Conservation (phyloP, 2,329 filamentous ascomycete genomes). For the Microsporum ferrugineum region DNA sequence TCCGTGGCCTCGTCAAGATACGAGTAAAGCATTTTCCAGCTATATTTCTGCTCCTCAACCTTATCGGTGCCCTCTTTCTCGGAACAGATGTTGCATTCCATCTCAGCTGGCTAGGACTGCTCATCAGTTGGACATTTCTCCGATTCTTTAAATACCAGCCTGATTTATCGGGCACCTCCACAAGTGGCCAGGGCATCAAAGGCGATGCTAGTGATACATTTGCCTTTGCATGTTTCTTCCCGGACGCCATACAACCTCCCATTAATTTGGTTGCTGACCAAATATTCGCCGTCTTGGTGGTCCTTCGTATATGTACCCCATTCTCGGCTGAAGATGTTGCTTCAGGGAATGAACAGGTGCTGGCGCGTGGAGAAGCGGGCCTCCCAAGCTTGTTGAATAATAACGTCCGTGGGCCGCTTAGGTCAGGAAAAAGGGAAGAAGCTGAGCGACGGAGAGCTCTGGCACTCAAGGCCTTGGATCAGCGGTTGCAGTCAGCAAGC, state of each 20-base stretch:
- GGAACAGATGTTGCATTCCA: slow-evolving; percentile 67
- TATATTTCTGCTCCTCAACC: slow-evolving; percentile 61
- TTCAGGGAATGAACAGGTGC: slow-evolving; percentile 59
- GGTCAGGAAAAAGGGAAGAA: slow-evolving; percentile 66
- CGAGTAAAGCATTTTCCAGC: slow-evolving; percentile 72
- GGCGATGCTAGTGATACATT: slow-evolving; percentile 96
- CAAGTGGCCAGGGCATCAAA: slow-evolving; percentile 49
- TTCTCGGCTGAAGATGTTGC: slow-evolving; percentile 74
- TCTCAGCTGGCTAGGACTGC: slow-evolving; percentile 67
- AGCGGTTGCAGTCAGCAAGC: slow-evolving; percentile 77
- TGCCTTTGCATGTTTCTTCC: slow-evolving; percentile 91
- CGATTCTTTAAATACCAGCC: slow-evolving; percentile 73
- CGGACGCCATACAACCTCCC: slow-evolving; percentile 65
- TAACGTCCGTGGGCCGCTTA: slow-evolving; percentile 30
- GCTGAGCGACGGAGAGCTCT: slow-evolving; percentile 81
- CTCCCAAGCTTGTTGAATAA: slow-evolving; percentile 49
- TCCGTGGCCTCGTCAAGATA: slow-evolving; percentile 77
- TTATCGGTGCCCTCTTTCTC: slow-evolving; percentile 52
- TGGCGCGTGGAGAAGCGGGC: slow-evolving; percentile 50
- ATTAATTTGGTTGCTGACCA: slow-evolving; percentile 62
- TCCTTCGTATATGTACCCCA: slow-evolving; percentile 67
- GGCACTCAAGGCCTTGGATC: slow-evolving; percentile 82
- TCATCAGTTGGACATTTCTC: slow-evolving; percentile 88
- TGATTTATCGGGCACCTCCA: slow-evolving; percentile 44
- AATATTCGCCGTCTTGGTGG: slow-evolving; percentile 63